A percentile compares a stretch with the other conserved stretches of the same genome.
Conservation (phyloP, 805 yeast species). For the Nakazawaea ishiwadae region DNA sequence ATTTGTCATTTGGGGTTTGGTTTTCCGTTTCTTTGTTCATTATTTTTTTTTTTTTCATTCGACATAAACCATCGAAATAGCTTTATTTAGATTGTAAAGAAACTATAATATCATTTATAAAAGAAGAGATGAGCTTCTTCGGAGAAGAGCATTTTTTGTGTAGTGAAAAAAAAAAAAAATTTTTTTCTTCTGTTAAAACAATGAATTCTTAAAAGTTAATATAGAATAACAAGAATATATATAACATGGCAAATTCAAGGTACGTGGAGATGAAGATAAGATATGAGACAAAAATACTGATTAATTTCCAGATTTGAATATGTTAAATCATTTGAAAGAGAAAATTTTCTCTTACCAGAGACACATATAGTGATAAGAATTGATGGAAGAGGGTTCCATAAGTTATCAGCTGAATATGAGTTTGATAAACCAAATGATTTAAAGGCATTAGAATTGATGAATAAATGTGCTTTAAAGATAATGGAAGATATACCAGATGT, state of each 20-base stretch:
- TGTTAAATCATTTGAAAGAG: slow-evolving; percentile 76
- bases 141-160: no score
- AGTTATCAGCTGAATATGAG: slow-evolving; percentile 64
- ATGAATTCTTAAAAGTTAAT: neutral
- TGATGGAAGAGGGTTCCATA: slow-evolving; percentile 94
- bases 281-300: neutral
- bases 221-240: no score
- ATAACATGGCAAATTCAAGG: slow-evolving; percentile 12
- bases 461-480: slow-evolving; percentile 66
- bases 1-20: neutral
- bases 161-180: neutral
- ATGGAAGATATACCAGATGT: slow-evolving; percentile 67
- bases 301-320: slow-evolving; percentile 45
- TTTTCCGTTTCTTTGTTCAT: neutral
- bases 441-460: slow-evolving; percentile 76
- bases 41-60: no score
- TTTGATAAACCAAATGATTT: slow-evolving; percentile 87
- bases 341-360: slow-evolving; percentile 67
- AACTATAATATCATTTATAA: no score
- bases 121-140: no score
- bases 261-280: neutral
- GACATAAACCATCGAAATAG: no score
- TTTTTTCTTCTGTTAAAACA: neutral
- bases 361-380: slow-evolving; percentile 80
- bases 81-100: no score